Conservation (phyloP, 371 early-diverging fungal genomes). For the Lichtheimia ramosa region DNA sequence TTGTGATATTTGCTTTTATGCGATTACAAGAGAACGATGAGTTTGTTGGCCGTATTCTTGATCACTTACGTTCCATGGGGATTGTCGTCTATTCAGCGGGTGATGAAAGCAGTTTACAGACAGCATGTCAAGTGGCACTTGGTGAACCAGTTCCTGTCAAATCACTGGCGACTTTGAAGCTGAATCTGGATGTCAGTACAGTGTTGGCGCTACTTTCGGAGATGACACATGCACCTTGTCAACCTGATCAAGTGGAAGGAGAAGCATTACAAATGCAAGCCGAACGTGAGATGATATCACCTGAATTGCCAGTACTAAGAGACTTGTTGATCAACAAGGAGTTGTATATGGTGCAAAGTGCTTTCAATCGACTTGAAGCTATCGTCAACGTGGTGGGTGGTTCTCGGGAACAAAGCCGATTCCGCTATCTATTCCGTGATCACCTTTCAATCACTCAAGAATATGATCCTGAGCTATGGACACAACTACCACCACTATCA, state of each 20-base stretch:
- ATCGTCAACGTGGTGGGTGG: constrained; percentile 56
- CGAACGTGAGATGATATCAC: constrained; percentile 33
- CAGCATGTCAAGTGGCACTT: not conserved
- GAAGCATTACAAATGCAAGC: constrained; percentile 55
- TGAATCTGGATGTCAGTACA: constrained; percentile 62
- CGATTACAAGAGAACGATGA: constrained; percentile 36
- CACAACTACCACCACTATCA: constrained; percentile 19
- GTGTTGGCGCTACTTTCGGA: constrained; percentile 52
- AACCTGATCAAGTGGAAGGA: constrained; percentile 36
- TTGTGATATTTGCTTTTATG: constrained; percentile 59
- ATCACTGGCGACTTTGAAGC: constrained; percentile 25
- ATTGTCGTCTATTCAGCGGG: constrained; percentile 22
- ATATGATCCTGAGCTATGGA: constrained; percentile 33
- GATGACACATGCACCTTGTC: constrained; percentile 41
- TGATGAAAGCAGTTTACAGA: constrained; percentile 3
- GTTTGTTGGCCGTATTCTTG: constrained; percentile 38
- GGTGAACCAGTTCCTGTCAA: not conserved
- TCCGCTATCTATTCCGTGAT: constrained; percentile 37
- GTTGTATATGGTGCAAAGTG: constrained; percentile 46
- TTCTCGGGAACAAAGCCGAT: constrained; percentile 40
- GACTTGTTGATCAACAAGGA: constrained; percentile 31
- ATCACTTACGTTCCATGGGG: constrained; percentile 37
- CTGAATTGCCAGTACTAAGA: constrained; percentile 40
- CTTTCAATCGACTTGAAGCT: constrained; percentile 43
- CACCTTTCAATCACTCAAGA: constrained; percentile 8